Percentiles rank a stretch among this genome's conserved stretches.
Conservation (phyloP, 2,329 filamentous ascomycete genomes). For the Aureobasidium pullulans region DNA sequence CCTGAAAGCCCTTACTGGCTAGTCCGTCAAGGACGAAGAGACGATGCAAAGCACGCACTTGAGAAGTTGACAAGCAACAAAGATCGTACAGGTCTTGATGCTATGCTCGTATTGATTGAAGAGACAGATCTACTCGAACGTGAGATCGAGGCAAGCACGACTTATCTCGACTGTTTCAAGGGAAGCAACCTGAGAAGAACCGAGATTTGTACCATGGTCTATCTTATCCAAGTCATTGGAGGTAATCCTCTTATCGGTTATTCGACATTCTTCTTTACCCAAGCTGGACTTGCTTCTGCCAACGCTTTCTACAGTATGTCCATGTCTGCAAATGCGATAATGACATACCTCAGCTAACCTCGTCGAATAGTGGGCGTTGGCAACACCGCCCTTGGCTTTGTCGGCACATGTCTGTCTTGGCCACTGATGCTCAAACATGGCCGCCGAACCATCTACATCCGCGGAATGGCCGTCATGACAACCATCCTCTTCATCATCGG, state of each 20-base stretch:
- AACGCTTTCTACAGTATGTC: neutral
- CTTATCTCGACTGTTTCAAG: constrained; percentile 15
- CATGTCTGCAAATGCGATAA: neutral
- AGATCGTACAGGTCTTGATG: neutral
- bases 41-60: neutral
- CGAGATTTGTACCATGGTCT: neutral
- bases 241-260: constrained; percentile 26
- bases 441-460: constrained; percentile 34
- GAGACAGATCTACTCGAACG: neutral
- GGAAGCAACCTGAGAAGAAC: constrained; percentile 30
- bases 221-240: constrained; percentile 23
- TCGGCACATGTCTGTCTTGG: constrained; percentile 38
- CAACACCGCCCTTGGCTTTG: constrained; percentile 31
- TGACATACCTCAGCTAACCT: neutral
- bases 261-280: constrained; percentile 28
- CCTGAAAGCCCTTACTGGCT: constrained; percentile 31
- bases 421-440: constrained; percentile 31
- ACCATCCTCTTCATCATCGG: constrained; percentile 31
- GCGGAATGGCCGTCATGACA: constrained; percentile 19
- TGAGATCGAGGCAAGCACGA: neutral
- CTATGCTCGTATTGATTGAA: neutral
- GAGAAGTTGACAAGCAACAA: neutral
- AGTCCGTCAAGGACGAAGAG: neutral
- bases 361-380: neutral
- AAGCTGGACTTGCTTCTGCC: constrained; percentile 26